Evolutionary conservation across 2,329 filamentous ascomycete species (phyloP).

Genomic region (Aspergillus vadensis): DNA sequence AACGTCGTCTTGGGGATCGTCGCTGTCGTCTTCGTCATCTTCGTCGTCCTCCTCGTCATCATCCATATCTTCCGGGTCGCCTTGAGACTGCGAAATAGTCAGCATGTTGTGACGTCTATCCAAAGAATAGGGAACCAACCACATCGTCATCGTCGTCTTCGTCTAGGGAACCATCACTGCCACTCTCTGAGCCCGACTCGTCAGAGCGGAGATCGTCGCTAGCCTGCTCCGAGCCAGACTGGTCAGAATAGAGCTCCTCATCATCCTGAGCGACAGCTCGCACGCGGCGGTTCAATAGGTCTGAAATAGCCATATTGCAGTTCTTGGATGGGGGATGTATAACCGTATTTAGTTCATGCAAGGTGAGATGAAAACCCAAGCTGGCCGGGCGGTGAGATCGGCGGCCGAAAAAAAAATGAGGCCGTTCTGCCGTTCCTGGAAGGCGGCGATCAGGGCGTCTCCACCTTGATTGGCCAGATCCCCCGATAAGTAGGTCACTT

Average conservation of each 20-base stretch:
- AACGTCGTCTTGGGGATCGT: constrained; percentile 40
- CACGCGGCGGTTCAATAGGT: constrained; percentile 46
- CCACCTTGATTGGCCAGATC: background rate
- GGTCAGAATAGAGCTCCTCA: constrained; percentile 42
- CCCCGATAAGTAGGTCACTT: no score
- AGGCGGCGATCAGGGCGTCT: background rate
- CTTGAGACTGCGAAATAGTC: constrained; percentile 12
- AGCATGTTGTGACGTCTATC: background rate
- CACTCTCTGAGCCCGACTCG: constrained; percentile 19
- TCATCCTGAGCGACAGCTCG: constrained; percentile 44
- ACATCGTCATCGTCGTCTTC: constrained; percentile 13
- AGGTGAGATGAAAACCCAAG: constrained; percentile 1
- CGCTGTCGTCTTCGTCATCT: constrained; percentile 39
- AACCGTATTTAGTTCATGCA: background rate
- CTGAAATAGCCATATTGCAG: constrained; percentile 39
- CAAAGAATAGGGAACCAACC: constrained; percentile 3
- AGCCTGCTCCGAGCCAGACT: constrained; percentile 26
- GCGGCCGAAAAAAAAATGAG: background rate
- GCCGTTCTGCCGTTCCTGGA: background rate
- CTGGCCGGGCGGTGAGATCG: constrained; percentile 1
- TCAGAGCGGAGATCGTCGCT: constrained; percentile 21
- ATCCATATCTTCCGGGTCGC: constrained; percentile 35
- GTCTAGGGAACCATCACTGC: constrained; percentile 15
- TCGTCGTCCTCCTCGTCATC: constrained; percentile 43
- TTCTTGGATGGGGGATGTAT: background rate